These are phyloP conservation scores for Boletellus sp. DNA, from an alignment of 768 basidiomycete genomes.

Conservation along the genomic window DNA sequence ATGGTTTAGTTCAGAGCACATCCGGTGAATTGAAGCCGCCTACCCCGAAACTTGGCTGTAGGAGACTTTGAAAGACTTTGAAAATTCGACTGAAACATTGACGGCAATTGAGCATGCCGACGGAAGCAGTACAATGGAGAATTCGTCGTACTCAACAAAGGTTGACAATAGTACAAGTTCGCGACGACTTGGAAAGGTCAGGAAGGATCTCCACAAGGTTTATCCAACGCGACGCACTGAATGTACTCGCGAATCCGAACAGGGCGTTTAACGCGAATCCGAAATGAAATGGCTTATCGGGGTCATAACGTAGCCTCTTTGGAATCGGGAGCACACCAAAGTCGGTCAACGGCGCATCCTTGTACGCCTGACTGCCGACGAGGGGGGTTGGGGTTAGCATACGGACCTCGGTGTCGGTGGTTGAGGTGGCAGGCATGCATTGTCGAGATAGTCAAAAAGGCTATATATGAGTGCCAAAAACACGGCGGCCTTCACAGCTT, in stretches of 20 bases:
- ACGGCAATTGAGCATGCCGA: background rate
- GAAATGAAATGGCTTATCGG: slow-evolving; percentile 48
- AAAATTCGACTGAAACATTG: slow-evolving; percentile 28
- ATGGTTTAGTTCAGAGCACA: background rate
- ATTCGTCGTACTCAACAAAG: slow-evolving; percentile 54
- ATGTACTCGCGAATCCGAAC: slow-evolving; percentile 62
- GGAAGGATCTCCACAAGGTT: background rate
- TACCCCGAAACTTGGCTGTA: slow-evolving; percentile 35
- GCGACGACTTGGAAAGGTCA: slow-evolving; percentile 45
- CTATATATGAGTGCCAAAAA: slow-evolving; percentile 14
- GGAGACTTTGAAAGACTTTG: slow-evolving; percentile 38
- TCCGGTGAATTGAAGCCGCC: background rate
- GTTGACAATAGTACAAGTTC: slow-evolving; percentile 86
- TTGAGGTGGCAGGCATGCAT: slow-evolving; percentile 19
- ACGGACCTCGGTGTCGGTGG: background rate
- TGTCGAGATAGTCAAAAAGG: background rate
- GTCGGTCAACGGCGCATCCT: slow-evolving; percentile 34
- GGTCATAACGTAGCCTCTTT: slow-evolving; percentile 47
- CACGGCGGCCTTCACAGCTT: background rate
- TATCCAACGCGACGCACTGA: slow-evolving; percentile 18
- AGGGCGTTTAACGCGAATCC: slow-evolving; percentile 49
- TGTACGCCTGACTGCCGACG: background rate
- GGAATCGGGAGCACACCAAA: slow-evolving; percentile 68
- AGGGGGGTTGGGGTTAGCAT: background rate
- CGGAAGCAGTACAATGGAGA: background rate